Evolutionary conservation across 768 basidiomycete species (phyloP).

Genomic region (Kwoniella mangroviensis): DNA sequence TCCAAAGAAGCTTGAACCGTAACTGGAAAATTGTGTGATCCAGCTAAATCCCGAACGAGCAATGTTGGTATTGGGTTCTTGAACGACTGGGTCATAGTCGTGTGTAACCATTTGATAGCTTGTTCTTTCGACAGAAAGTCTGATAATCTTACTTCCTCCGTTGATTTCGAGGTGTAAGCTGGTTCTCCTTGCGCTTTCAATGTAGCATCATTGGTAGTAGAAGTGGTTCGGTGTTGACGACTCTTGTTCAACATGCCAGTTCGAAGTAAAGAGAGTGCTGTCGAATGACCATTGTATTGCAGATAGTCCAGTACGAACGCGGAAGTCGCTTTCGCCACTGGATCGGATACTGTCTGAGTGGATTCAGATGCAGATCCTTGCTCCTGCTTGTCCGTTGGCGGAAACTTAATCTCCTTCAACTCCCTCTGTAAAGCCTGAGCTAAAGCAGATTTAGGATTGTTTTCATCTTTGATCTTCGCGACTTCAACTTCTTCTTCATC

Average conservation of each 20-base stretch:
- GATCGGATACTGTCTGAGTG: background rate
- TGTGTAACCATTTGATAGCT: conserved; percentile 7
- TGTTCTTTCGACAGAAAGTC: conserved; percentile 6
- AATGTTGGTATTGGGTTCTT: background rate
- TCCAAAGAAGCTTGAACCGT: background rate
- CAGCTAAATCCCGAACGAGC: conserved; percentile 5
- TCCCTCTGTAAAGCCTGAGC: conserved; percentile 12
- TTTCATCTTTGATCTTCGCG: background rate
- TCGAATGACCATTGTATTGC: conserved; percentile 80
- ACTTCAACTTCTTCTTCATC: background rate
- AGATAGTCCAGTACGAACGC: conserved; percentile 79
- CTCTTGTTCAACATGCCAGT: conserved; percentile 58
- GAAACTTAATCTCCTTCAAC: background rate
- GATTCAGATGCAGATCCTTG: background rate
- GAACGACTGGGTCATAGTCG: conserved; percentile 1
- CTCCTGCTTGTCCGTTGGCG: background rate
- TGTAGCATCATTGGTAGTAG: conserved; percentile 59
- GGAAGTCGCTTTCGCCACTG: conserved; percentile 67
- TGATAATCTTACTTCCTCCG: conserved; percentile 1
- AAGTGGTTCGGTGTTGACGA: background rate
- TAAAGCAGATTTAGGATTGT: background rate
- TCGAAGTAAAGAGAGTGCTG: conserved; percentile 71
- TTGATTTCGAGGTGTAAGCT: background rate
- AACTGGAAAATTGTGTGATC: background rate
- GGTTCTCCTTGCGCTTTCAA: background rate